Conservation (phyloP, 176 grass and related monocot genomes). For the Bonia amplexicaulis region DNA sequence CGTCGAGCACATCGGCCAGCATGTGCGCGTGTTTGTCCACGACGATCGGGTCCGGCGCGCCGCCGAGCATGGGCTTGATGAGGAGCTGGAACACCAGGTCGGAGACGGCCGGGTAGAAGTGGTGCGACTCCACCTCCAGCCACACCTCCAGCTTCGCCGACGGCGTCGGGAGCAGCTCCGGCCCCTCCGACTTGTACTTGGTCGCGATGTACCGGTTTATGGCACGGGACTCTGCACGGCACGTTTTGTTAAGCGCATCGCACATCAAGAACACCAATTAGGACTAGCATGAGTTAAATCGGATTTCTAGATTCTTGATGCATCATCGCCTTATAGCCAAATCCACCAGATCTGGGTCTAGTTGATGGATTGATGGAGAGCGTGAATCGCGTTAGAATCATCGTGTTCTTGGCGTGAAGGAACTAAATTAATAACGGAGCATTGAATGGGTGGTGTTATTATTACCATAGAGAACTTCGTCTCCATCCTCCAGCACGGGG, state of each 20-base stretch:
- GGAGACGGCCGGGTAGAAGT: constrained; percentile 44
- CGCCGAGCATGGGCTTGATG: constrained; percentile 50
- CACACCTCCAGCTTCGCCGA: constrained; percentile 61
- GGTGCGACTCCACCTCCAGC: constrained; percentile 73
- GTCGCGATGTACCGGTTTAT: constrained; percentile 72
- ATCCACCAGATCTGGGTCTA: not conserved
- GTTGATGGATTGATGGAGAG: no score
- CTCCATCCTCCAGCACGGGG: constrained; percentile 66
- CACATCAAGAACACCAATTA: not conserved
- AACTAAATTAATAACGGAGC: not conserved
- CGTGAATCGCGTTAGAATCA: not conserved
- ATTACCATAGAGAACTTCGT: constrained; percentile 62
- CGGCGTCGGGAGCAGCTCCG: constrained; percentile 25
- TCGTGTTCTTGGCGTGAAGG: not conserved
- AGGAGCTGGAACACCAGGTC: constrained; percentile 47
- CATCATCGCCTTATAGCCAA: no score
- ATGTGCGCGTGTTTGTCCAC: constrained; percentile 43
- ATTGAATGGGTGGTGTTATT: not conserved
- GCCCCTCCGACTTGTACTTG: constrained; percentile 47
- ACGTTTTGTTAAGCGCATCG: not conserved
- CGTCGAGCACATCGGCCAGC: constrained; percentile 60
- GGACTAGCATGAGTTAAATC: no score
- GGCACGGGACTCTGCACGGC: constrained; percentile 62
- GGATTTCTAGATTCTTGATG: no score
- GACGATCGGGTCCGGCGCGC: constrained; percentile 23